These are phyloP conservation scores for Coemansia sp. DNA, from an alignment of 192 early-diverging fungal genomes.

Conservation along the genomic window DNA sequence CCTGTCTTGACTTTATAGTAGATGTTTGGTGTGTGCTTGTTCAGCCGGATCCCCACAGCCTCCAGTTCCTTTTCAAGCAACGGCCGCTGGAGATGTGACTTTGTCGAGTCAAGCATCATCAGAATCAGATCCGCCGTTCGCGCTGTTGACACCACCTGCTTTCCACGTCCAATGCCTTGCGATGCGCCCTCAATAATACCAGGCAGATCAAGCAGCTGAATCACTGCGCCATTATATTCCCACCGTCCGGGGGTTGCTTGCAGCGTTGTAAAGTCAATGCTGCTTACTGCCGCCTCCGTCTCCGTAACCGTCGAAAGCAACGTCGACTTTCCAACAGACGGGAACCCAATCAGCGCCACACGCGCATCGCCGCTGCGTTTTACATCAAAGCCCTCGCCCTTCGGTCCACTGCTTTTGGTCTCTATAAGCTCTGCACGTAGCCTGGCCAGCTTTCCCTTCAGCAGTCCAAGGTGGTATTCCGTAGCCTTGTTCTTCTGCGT, in stretches of 20 bases:
- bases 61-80: constrained; percentile 91
- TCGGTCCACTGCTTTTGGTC: constrained; percentile 61
- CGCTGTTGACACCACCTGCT: constrained; percentile 96
- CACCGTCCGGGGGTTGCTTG: constrained; percentile 95
- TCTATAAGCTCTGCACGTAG: constrained; percentile 77
- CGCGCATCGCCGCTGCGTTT: constrained; percentile 96
- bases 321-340: constrained; percentile 99
- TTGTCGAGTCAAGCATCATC: constrained; percentile 98
- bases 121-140: constrained; percentile 94
- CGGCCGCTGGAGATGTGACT: constrained; percentile 77
- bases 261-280: constrained; percentile 95
- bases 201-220: constrained; percentile 97
- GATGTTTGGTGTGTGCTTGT: constrained; percentile 83
- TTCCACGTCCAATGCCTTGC: constrained; percentile 95
- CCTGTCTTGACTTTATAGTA: constrained; percentile 97
- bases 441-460: constrained; percentile 94
- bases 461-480: constrained; percentile 95
- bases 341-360: constrained; percentile 93
- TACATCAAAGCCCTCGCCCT: constrained; percentile 95
- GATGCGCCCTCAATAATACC: constrained; percentile 98
- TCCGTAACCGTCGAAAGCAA: constrained; percentile 88
- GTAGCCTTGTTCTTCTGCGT: constrained; percentile 99
- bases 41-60: constrained; percentile 93
- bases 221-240: constrained; percentile 90
- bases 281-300: constrained; percentile 84